Conservation (phyloP, 2,329 filamentous ascomycete species). For the Fusarium sp. region DNA sequence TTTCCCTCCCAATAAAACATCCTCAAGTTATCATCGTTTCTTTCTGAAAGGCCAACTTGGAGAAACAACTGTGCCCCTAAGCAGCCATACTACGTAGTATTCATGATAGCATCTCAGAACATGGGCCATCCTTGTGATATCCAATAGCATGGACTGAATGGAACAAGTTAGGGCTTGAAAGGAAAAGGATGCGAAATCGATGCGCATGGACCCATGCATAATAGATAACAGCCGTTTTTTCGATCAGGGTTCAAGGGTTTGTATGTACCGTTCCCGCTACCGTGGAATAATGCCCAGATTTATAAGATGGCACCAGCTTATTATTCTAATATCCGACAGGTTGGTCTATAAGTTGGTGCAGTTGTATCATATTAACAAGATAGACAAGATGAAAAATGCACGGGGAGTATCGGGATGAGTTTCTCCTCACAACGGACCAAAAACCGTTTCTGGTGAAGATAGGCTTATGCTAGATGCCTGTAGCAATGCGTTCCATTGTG, state of each 20-base stretch:
- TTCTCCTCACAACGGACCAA: neutral
- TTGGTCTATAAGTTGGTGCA: neutral
- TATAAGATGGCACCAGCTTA: neutral
- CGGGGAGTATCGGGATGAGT: neutral
- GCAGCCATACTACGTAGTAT: neutral
- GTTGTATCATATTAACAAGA: neutral
- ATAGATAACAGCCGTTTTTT: neutral
- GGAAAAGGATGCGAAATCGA: neutral
- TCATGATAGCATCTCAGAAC: neutral
- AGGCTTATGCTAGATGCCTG: conserved; percentile 11
- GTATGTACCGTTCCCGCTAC: neutral
- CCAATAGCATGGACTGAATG: neutral
- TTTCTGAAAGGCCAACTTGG: neutral
- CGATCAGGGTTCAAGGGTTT: neutral
- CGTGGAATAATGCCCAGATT: neutral
- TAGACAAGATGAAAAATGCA: neutral
- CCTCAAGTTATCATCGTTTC: neutral
- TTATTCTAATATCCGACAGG: neutral
- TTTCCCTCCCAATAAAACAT: neutral
- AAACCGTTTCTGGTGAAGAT: neutral
- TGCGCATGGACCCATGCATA: neutral
- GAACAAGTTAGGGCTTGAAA: neutral
- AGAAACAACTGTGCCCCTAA: neutral
- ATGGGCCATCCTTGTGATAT: neutral
- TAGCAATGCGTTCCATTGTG: conserved; percentile 38